Evolutionary conservation across 2,329 filamentous ascomycete genomes (phyloP), one percentile per base, ranked within the genome.

Genomic region (Parastagonospora nodorum): DNA sequence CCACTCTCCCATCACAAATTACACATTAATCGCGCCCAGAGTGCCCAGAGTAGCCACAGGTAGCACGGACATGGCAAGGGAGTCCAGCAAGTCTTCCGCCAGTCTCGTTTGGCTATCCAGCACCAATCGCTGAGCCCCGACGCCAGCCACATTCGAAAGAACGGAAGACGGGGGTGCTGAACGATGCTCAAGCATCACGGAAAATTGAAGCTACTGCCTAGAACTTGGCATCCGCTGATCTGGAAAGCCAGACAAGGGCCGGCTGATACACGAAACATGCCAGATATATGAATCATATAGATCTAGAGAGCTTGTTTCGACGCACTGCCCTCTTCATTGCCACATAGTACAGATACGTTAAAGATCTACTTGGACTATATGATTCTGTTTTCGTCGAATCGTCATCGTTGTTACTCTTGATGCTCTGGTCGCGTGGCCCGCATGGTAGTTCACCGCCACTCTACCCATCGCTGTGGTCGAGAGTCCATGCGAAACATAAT

Each of bases 231-330:
- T 5, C 5, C 31, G 15, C 6, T 9, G 14, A 16, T 19, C 37
- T n/a, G 4, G 15, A 31, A 16, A 32, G 40, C 9, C 10, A 32
- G 16, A 24, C 30, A 27, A 33, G 41, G 15, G 31, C 41, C 6
- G 16, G 41, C 10, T 12, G 41, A 39, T 39, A 15, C 37, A 42
- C 38, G 35, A 29, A n/a, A 28, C 37, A 24, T 24, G 31, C 35
- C 16, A 44, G 36, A 42, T 42, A 44, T 29, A 45, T 38, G 41
- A 42, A 30, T 5, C 38, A 38, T 41, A 52, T 37, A 35, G 49
- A 29, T 41, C 38, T 29, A 30, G 16, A 46, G 48, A 51, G 49
- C 49, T 51, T 51, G 40, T 47, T 47, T 47, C 28, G 31, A 51
- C 49, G 33, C 39, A 47, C 39, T 33, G 8, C 37, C 16, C 37